Conservation (phyloP, 176 grass and related monocot genomes). For the Lolium multiflorum region DNA sequence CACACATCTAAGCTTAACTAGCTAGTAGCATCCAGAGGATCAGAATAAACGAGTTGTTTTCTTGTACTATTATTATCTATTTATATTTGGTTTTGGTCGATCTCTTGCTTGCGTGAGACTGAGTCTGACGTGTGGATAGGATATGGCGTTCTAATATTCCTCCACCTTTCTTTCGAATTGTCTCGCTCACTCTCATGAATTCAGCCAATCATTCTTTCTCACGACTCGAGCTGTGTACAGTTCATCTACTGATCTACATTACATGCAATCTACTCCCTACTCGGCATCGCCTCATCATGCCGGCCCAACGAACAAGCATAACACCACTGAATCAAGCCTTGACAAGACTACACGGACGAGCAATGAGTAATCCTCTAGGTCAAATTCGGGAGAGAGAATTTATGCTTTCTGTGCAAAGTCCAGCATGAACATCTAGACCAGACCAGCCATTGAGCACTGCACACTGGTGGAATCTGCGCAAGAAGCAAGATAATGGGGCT, state of each 20-base stretch:
- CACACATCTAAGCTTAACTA: too few species aligned
- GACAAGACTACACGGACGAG: background rate
- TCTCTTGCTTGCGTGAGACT: too few species aligned
- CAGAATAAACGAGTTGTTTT: too few species aligned
- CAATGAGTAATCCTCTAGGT: background rate
- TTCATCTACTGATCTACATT: too few species aligned
- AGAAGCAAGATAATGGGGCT: background rate
- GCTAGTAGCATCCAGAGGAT: too few species aligned
- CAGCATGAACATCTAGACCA: background rate
- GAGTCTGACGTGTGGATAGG: too few species aligned
- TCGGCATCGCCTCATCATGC: background rate
- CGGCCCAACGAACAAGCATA: background rate
- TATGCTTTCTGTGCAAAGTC: background rate
- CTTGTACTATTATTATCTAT: too few species aligned
- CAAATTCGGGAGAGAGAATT: background rate
- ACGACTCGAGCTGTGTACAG: background rate
- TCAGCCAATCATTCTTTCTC: background rate
- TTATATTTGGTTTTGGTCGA: too few species aligned
- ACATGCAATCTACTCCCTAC: background rate
- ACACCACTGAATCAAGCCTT: background rate
- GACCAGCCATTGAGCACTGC: background rate
- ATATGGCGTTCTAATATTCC: too few species aligned
- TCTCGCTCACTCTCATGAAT: background rate
- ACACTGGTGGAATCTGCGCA: conserved; percentile 9
- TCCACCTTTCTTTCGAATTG: background rate